phyloP scores from a whole-genome alignment of 768 basidiomycete species.

The Mycena rosella region DNA sequence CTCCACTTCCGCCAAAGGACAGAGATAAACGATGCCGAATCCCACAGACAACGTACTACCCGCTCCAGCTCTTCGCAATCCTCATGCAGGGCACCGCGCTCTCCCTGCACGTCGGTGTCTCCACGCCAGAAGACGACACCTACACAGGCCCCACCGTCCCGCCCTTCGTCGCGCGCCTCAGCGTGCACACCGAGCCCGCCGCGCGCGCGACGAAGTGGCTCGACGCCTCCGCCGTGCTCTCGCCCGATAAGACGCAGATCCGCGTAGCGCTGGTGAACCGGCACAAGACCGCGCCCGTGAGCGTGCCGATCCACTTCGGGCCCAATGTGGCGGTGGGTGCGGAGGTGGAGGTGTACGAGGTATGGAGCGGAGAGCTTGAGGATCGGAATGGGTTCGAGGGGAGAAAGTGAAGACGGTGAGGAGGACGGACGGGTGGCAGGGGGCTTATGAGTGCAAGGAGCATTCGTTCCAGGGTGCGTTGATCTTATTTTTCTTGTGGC shows the following conservation, averaged over 20 bases:
- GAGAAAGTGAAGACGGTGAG: conserved; percentile 54
- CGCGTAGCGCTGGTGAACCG: conserved; percentile 68
- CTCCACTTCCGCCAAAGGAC: no score
- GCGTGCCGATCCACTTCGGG: conserved; percentile 54
- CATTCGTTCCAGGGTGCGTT: conserved; percentile 63
- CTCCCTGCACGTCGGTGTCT: conserved; percentile 50
- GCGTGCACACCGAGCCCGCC: conserved; percentile 47
- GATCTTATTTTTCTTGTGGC: not conserved
- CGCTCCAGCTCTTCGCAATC: conserved; percentile 65
- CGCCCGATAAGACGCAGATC: conserved; percentile 50
- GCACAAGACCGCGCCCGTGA: conserved; percentile 53
- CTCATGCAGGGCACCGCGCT: conserved; percentile 67
- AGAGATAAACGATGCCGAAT: no score
- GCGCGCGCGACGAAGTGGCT: conserved; percentile 57
- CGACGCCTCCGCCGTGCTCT: conserved; percentile 62
- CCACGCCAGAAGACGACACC: conserved; percentile 38
- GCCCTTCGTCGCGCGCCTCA: conserved; percentile 60
- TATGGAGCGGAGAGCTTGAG: conserved; percentile 62
- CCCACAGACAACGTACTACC: conserved; percentile 61
- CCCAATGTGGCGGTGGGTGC: conserved; percentile 41
- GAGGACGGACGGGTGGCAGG: conserved; percentile 48
- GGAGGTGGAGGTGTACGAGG: conserved; percentile 59
- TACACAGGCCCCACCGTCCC: conserved; percentile 66
- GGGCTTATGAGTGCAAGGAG: conserved; percentile 53
- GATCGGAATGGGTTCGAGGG: conserved; percentile 58